These are phyloP conservation scores for Daldinia eschscholtzii DNA, from an alignment of 2,329 filamentous ascomycete species.

Conservation along the genomic window DNA sequence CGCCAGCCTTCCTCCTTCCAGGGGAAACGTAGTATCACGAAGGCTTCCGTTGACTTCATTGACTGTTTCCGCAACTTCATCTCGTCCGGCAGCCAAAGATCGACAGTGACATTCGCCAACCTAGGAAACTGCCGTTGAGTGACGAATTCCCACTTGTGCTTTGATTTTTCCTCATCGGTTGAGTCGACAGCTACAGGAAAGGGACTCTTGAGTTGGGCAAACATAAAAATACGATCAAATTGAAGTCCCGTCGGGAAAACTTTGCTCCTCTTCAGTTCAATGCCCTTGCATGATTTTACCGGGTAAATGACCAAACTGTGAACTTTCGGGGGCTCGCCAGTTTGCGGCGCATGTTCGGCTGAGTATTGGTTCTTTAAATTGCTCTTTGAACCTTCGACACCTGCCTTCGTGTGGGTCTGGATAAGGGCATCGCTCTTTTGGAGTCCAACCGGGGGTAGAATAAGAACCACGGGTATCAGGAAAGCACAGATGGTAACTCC, in stretches of 20 bases:
- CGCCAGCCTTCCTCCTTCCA: slow-evolving; percentile 64
- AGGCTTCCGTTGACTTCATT: slow-evolving; percentile 68
- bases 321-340: slow-evolving; percentile 49
- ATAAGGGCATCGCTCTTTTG: slow-evolving; percentile 66
- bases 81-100: slow-evolving; percentile 77
- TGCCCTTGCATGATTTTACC: slow-evolving; percentile 82
- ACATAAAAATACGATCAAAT: slow-evolving; percentile 85
- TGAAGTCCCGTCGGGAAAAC: slow-evolving; percentile 78
- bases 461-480: slow-evolving; percentile 64
- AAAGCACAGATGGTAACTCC: slow-evolving; percentile 58
- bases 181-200: slow-evolving; percentile 58
- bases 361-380: slow-evolving; percentile 52
- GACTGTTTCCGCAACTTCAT: slow-evolving; percentile 64
- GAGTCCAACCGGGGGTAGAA: slow-evolving; percentile 67
- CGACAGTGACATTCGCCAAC: slow-evolving; percentile 76
- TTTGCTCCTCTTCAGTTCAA: slow-evolving; percentile 76
- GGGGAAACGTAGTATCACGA: slow-evolving; percentile 76
- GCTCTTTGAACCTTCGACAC: slow-evolving; percentile 56
- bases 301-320: slow-evolving; percentile 84
- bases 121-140: slow-evolving; percentile 77
- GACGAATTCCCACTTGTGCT: slow-evolving; percentile 75
- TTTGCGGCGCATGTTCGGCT: slow-evolving; percentile 40
- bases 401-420: slow-evolving; percentile 66
- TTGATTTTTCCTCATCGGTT: slow-evolving; percentile 52
- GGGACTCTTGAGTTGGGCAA: slow-evolving; percentile 74